Evolutionary conservation across 139 green algal species (phyloP).

Genomic region (Chlorella sp.): DNA sequence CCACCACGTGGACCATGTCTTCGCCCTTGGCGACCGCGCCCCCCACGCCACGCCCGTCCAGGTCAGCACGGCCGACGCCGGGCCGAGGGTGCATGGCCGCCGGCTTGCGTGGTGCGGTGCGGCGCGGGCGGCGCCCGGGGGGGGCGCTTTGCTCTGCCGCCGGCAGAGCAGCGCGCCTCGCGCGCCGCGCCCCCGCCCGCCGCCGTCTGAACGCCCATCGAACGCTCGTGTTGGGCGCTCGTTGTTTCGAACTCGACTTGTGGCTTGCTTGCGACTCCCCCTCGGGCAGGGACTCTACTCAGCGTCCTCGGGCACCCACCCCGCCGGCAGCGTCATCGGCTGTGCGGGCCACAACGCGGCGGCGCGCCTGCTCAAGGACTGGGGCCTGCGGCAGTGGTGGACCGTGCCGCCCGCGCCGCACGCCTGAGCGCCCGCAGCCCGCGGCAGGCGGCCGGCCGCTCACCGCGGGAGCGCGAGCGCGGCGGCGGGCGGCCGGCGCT

Average conservation of each 20-base stretch:
- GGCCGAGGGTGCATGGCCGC: background rate
- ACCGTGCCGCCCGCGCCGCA: too few species aligned
- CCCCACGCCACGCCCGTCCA: slow-evolving; percentile 44
- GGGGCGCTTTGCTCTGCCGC: background rate
- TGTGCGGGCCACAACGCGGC: slow-evolving; percentile 63
- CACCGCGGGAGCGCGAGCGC: background rate
- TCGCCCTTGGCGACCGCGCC: slow-evolving; percentile 56
- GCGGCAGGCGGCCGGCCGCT: background rate
- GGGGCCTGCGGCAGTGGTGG: slow-evolving; percentile 49
- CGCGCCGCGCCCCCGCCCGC: background rate
- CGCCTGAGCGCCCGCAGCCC: too few species aligned
- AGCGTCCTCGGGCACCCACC: slow-evolving; percentile 51
- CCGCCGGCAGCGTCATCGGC: slow-evolving; percentile 54
- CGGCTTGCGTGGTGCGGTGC: background rate
- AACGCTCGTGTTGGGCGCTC: background rate
- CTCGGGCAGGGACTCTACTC: slow-evolving; percentile 52
- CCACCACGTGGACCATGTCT: slow-evolving; percentile 65
- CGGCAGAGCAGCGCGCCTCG: background rate
- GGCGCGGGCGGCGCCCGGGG: background rate
- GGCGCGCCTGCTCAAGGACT: slow-evolving; percentile 38
- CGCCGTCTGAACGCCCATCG: background rate
- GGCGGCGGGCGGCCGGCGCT: too few species aligned
- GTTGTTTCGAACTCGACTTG: background rate
- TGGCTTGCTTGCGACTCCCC: background rate
- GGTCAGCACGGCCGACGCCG: background rate